Conservation (phyloP, 2,329 filamentous ascomycete species). For the Colletotrichum destructivum region DNA sequence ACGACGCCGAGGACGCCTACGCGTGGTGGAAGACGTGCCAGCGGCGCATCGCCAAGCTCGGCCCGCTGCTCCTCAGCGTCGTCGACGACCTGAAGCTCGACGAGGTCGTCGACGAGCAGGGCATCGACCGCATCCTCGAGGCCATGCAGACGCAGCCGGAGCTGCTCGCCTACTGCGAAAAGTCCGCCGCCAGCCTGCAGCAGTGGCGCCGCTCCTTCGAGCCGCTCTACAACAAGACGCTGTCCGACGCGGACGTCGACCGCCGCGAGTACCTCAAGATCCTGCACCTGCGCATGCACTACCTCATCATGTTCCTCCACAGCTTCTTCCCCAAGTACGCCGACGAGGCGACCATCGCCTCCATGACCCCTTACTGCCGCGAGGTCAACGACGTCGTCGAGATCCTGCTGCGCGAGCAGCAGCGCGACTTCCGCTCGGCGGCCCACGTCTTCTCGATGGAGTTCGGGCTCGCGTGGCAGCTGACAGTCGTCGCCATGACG, state of each 20-base stretch:
- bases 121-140: constrained; percentile 21
- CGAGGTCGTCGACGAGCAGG: constrained; percentile 30
- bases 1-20: constrained; percentile 52
- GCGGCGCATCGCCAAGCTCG: constrained; percentile 52
- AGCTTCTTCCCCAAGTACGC: constrained; percentile 56
- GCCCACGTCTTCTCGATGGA: constrained; percentile 61
- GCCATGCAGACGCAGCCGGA: constrained; percentile 29
- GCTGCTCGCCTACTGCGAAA: constrained; percentile 30
- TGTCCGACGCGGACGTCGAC: constrained; percentile 48
- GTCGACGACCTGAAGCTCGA: constrained; percentile 39
- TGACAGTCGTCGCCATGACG: constrained; percentile 58
- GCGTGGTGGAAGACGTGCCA: constrained; percentile 58
- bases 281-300: constrained; percentile 58
- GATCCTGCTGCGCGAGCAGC: constrained; percentile 51
- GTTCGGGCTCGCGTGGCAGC: constrained; percentile 61
- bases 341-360: constrained; percentile 52
- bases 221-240: constrained; percentile 53
- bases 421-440: constrained; percentile 31
- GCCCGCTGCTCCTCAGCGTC: constrained; percentile 27
- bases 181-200: constrained; percentile 47
- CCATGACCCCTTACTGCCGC: constrained; percentile 58
- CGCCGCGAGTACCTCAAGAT: constrained; percentile 46
- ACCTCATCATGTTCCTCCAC: constrained; percentile 58
- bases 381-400: constrained; percentile 58
- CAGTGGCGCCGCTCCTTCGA: constrained; percentile 57